phyloP scores from a whole-genome alignment of 2,329 filamentous ascomycete genomes.

The Lomentospora prolificans region DNA sequence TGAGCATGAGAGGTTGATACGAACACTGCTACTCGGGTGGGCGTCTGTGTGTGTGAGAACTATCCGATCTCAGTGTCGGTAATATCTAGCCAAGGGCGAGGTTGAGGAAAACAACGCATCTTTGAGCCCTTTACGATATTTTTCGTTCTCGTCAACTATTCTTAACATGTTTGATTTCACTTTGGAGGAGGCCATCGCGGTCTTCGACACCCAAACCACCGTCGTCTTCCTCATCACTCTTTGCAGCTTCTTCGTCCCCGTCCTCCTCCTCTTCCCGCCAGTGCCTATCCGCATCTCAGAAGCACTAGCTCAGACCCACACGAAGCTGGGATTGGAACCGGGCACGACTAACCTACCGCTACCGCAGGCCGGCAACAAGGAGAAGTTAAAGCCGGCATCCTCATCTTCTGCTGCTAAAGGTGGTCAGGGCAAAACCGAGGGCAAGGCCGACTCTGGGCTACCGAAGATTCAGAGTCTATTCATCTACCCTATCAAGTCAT shows the following conservation, averaged over 20 bases:
- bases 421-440: neutral
- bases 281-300: constrained; percentile 42
- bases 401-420: neutral
- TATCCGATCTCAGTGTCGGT: neutral
- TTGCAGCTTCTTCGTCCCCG: constrained; percentile 40
- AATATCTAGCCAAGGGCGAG: too few relatives aligned
- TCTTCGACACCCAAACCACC: constrained; percentile 22
- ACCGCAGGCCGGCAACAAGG: neutral
- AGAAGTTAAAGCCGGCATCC: neutral
- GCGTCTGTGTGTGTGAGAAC: neutral
- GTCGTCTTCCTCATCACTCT: constrained; percentile 34
- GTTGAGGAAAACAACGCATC: too few relatives aligned
- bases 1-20: neutral
- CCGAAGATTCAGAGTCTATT: constrained; percentile 34
- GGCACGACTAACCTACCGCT: neutral
- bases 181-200: constrained; percentile 13
- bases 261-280: constrained; percentile 45
- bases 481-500: constrained; percentile 79
- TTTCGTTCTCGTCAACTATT: neutral
- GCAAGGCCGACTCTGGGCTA: neutral
- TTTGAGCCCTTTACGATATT: too few relatives aligned
- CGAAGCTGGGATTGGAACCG: constrained; percentile 27
- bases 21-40: neutral
- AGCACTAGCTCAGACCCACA: constrained; percentile 45
- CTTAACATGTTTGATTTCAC: constrained; percentile 13